Evolutionary conservation across 2,329 filamentous ascomycete species (phyloP).

Genomic region (Colletotrichum somersetense): DNA sequence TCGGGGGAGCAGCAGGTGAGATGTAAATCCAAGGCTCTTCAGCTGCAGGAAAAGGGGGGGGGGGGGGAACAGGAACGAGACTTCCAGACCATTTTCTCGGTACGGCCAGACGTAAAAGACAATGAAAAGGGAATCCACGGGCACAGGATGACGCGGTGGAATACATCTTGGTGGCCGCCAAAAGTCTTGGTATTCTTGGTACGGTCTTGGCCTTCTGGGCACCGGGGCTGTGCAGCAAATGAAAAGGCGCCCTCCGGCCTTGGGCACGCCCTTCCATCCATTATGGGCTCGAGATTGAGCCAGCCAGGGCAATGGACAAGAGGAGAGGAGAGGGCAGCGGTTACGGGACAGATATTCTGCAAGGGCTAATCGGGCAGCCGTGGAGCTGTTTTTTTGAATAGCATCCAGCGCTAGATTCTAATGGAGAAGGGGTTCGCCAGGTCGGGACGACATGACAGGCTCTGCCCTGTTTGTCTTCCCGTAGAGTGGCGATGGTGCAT

Average conservation of each 20-base stretch:
- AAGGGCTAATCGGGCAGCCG: conserved; percentile 5
- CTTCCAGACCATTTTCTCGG: conserved; percentile 16
- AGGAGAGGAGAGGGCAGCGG: conserved; percentile 7
- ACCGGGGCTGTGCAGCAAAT: conserved; percentile 43
- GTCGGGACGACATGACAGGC: neutral
- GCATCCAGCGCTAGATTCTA: neutral
- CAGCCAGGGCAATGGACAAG: conserved; percentile 16
- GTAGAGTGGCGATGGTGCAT: neutral
- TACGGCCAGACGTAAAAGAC: conserved; percentile 14
- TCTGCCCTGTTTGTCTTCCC: neutral
- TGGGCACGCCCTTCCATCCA: conserved; percentile 14
- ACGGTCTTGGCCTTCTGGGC: conserved; percentile 43
- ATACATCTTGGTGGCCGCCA: conserved; percentile 40
- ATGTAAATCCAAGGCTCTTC: neutral
- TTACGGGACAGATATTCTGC: conserved; percentile 8
- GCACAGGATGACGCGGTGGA: conserved; percentile 41
- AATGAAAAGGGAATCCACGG: conserved; percentile 10
- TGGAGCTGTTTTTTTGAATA: neutral
- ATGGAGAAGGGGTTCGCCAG: neutral
- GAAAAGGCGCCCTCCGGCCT: conserved; percentile 21
- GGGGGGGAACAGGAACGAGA: conserved; percentile 17
- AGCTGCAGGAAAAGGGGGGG: neutral
- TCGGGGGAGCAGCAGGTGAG: conserved; percentile 1
- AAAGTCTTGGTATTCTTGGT: conserved; percentile 43
- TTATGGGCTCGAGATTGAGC: conserved; percentile 9